Conservation (phyloP, 495 filamentous ascomycete genomes). For the Parathielavia appendiculata region DNA sequence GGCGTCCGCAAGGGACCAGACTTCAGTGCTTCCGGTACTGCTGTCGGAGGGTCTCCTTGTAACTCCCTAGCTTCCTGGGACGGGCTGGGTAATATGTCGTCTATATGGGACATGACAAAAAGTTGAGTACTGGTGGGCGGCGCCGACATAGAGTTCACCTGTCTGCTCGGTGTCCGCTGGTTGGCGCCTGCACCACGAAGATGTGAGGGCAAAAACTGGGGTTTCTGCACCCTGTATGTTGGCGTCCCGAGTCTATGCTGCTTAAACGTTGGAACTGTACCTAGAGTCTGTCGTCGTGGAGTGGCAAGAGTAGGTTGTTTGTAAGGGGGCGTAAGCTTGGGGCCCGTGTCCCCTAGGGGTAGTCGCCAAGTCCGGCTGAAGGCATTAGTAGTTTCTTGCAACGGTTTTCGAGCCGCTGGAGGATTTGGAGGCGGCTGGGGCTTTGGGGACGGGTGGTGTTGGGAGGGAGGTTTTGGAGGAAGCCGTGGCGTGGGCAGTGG, state of each 20-base stretch:
- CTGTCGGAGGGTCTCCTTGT: slow-evolving; percentile 21
- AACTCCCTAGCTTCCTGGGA: slow-evolving; percentile 46
- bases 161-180: neutral
- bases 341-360: neutral
- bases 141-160: neutral
- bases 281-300: neutral
- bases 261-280: slow-evolving; percentile 11
- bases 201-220: slow-evolving; percentile 19
- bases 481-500: neutral
- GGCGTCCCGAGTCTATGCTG: slow-evolving; percentile 9
- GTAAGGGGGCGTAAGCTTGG: neutral
- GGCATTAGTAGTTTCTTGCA: neutral
- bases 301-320: neutral
- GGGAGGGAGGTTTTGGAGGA: neutral
- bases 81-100: slow-evolving; percentile 45
- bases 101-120: slow-evolving; percentile 40
- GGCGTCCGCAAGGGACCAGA: neutral
- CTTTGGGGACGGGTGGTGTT: neutral
- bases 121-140: slow-evolving; percentile 40
- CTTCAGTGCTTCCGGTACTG: neutral
- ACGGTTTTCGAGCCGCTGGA: neutral
- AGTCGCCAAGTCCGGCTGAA: neutral
- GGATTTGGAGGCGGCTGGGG: neutral
- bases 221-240: slow-evolving; percentile 5
- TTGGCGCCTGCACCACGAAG: neutral